Evolutionary conservation across 257 asterid species (phyloP).

Genomic region (Eustoma russellianum): DNA sequence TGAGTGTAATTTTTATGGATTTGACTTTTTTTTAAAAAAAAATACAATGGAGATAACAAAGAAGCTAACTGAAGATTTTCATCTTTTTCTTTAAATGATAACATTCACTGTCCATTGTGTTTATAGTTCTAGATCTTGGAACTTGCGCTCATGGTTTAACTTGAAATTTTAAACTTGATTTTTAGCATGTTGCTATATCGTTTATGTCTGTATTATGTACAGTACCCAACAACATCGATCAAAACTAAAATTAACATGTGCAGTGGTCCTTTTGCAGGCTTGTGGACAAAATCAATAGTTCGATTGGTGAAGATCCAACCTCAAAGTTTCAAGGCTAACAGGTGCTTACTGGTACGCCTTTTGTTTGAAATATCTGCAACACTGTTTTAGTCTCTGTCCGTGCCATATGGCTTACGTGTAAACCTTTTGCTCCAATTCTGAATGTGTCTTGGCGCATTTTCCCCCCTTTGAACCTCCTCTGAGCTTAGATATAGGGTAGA

Average conservation of each 20-base stretch:
- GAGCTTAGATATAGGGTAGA: not conserved
- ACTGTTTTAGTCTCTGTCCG: conserved; percentile 7
- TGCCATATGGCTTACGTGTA: not conserved
- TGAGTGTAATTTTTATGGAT: conserved; percentile 50
- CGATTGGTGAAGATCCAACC: conserved; percentile 43
- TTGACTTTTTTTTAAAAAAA: conserved; percentile 17
- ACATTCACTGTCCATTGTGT: no score
- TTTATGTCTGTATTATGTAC: no score
- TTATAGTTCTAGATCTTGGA: no score
- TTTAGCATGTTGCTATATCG: no score
- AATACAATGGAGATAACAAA: not conserved
- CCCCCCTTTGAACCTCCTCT: not conserved
- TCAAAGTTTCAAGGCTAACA: conserved; percentile 50
- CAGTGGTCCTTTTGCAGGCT: conserved; percentile 27
- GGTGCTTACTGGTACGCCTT: conserved; percentile 44
- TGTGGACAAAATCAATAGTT: conserved; percentile 37
- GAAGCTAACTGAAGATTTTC: no score
- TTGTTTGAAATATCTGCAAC: conserved; percentile 13
- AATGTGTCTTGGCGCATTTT: not conserved
- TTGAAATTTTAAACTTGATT: no score
- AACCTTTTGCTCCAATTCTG: not conserved
- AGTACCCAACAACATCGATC: no score
- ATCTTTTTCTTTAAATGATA: no score
- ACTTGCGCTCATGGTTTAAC: no score
- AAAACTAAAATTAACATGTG: no score